These are phyloP conservation scores for Corymbia calophylla DNA, from an alignment of 441 rosid species.

Conservation along the genomic window DNA sequence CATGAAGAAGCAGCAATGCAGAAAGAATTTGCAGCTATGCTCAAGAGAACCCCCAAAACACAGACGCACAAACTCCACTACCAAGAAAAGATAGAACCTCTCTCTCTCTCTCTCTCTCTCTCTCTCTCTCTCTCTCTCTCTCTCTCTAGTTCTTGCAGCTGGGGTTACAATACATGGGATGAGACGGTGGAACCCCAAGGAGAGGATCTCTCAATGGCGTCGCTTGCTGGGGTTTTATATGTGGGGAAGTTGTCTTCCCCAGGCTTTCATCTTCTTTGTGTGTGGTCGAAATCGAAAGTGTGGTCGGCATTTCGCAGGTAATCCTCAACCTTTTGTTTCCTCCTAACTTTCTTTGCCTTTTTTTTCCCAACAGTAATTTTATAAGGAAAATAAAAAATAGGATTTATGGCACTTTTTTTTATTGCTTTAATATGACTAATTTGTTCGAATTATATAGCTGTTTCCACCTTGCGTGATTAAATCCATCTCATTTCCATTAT, in stretches of 20 bases:
- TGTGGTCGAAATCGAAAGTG: not conserved
- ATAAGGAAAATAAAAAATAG: not conserved
- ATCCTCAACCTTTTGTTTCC: not conserved
- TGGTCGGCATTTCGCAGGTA: not conserved
- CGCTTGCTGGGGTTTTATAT: not conserved
- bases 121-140: not conserved
- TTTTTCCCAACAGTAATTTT: not conserved
- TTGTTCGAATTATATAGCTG: not conserved
- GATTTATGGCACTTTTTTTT: not conserved
- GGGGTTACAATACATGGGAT: not conserved
- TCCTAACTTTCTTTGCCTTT: not conserved
- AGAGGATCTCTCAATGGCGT: not conserved
- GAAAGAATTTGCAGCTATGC: slow-evolving; percentile 3
- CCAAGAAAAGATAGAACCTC: not conserved
- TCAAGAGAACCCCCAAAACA: not conserved
- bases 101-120: not conserved
- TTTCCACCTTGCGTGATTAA: not conserved
- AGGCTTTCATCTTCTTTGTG: not conserved
- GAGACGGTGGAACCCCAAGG: not conserved
- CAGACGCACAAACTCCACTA: not conserved
- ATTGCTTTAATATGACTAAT: not conserved
- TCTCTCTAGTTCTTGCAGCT: not conserved
- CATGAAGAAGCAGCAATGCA: slow-evolving; percentile 33
- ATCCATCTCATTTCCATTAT: not conserved
- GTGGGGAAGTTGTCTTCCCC: not conserved